Base-by-base conservation (phyloP, 1,139 yeast species). In the Geotrichum cucujoidarum region DNA sequence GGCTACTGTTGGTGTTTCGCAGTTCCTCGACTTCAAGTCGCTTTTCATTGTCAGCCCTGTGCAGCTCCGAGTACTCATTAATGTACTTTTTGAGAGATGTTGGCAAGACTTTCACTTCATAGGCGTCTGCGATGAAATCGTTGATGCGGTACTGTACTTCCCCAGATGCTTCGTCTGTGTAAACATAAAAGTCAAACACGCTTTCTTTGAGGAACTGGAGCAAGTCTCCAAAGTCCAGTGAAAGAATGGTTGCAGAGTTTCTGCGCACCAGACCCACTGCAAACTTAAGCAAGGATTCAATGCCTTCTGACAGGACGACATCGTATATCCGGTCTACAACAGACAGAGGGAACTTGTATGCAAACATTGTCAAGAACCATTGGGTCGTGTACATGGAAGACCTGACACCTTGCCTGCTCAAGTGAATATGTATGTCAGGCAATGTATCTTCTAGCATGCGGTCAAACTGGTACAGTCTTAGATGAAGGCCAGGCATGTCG, bases 361-460 rank as follows among this genome's bases (percentile, higher is more conserved):
- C 95, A 69, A 92, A 92, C 57, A 92, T 76, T 0, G 98, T 92
- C 58, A 89, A 73, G 62, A 92, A 89, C 97, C 97, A 92, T 65
- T 92, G 97, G 1, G 92, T 78, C 0, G 96, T 97, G 70, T 86
- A 92, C 97, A 90, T 90, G 21, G 92, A 83, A 1, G 95, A 83
- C 53, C 83, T 78, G 21, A 92, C 80, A 2, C 97, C 97, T 63
- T 88, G 92, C 54, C 87, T 80, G 21, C 77, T 75, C 60, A 92
- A 70, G 68, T 92, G 97, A 49, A 78, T 76, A 64, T 81, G 80
- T 44, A 92, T 73, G 4, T 73, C 72, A 0, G 95, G 95, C 18
- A 79, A 68, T 34, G 73, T 67, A 50, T 77, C 83, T 62, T 88
- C 96, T 43, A 90, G 63, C 42, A 89, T 67, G 48, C 95, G 73